Conservation (phyloP, 2,329 filamentous ascomycete species). For the Lecanicillium sp. region DNA sequence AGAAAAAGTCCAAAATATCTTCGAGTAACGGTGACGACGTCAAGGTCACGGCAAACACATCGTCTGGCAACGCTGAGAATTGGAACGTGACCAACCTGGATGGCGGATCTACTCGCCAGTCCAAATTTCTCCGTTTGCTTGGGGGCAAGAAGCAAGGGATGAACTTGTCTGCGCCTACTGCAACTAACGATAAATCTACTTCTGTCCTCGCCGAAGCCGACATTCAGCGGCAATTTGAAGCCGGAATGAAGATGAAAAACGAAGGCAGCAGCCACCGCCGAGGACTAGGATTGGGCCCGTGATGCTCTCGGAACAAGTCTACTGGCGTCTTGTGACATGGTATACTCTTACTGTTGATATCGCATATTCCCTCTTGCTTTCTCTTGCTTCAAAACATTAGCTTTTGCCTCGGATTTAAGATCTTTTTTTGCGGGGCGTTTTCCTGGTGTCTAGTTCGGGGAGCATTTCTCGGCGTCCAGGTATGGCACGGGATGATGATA, state of each 20-base stretch:
- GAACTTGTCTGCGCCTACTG: not conserved
- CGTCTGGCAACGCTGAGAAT: slow-evolving; percentile 25
- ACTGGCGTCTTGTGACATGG: no score
- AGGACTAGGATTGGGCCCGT: slow-evolving; percentile 40
- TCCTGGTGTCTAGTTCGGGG: no score
- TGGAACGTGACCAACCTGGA: slow-evolving; percentile 47
- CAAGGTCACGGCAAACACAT: no score
- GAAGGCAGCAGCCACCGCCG: slow-evolving; percentile 39
- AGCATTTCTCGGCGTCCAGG: no score
- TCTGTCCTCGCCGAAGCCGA: slow-evolving; percentile 38
- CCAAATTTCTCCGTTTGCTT: slow-evolving; percentile 49
- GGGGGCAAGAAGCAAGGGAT: slow-evolving; percentile 9
- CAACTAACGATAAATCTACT: slow-evolving; percentile 19
- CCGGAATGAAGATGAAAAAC: slow-evolving; percentile 47
- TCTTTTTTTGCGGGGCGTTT: not conserved
- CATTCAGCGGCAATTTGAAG: slow-evolving; percentile 48
- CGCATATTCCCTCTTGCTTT: slow-evolving; percentile 2
- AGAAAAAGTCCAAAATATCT: slow-evolving; percentile 5
- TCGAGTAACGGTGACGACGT: slow-evolving; percentile 24
- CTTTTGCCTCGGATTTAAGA: not conserved
- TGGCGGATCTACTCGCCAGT: slow-evolving; percentile 41
- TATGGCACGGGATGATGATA: no score
- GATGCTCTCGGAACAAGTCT: slow-evolving; percentile 8
- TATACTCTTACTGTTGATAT: no score
- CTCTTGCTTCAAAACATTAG: slow-evolving; percentile 1